Evolutionary conservation across 495 filamentous ascomycete genomes (phyloP).

Genomic region (Pseudoneurospora amorphoporcata): DNA sequence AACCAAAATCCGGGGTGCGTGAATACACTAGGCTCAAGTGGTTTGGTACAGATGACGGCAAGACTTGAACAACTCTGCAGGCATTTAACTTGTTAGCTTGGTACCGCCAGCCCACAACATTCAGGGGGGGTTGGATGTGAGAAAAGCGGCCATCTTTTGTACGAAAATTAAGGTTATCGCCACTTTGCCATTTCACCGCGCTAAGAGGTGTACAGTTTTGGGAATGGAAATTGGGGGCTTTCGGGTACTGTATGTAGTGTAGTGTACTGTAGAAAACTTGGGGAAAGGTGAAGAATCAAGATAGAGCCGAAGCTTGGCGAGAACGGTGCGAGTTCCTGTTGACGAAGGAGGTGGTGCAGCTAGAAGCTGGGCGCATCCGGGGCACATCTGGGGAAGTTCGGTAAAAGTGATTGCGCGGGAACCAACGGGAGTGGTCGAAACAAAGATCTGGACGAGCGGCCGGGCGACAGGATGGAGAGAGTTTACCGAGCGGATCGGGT

Average conservation of each 20-base stretch:
- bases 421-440: not conserved
- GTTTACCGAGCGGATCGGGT: not conserved
- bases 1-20: not conserved
- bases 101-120: no score
- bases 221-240: not conserved
- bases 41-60: not conserved
- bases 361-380: not conserved
- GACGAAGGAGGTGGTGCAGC: not conserved
- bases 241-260: not conserved
- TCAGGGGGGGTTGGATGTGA: no score
- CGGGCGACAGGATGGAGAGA: not conserved
- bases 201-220: not conserved
- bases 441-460: not conserved
- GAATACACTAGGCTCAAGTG: not conserved
- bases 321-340: not conserved
- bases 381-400: not conserved
- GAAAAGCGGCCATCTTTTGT: no score
- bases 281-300: not conserved
- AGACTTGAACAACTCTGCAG: no score
- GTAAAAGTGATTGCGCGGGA: not conserved
- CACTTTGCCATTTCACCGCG: no score
- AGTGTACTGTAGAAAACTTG: not conserved
- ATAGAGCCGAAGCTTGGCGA: not conserved
- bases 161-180: no score
- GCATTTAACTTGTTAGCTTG: no score